Evolutionary conservation across 1,139 yeast species (phyloP), one percentile per base, ranked within the genome.

Genomic region (Candida freyschussii): DNA sequence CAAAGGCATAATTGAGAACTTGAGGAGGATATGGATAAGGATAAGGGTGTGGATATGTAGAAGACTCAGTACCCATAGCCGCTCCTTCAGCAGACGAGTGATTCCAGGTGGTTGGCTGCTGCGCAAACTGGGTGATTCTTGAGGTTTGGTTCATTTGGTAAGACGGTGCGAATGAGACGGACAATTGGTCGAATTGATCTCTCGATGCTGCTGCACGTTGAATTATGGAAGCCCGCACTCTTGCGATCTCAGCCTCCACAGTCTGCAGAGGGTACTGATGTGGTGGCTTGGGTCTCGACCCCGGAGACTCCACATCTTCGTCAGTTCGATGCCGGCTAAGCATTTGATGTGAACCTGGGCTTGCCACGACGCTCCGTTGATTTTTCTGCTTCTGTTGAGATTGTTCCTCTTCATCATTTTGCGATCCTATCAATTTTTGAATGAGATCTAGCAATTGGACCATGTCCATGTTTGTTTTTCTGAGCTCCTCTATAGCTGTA

Each of bases 401-500:
- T 22, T 10, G 26, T 2, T 29, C 30, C 11, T 33, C 20, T 18
- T 37, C 38, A 7, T 21, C 6, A 1, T 22, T 17, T 6, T 32
- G 26, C 0, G 44, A 30, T 9, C 33, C 40, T 6, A 47, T 41
- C 12, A 44, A 46, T 32, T 56, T 65, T 33, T 68, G 72, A 29
- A 74, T 45, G 29, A 69, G 50, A 29, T 75, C 81, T 23, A 75
- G 48, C 5, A 75, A 38, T 21, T 63, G 63, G 2, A 75, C 65
- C 53, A 72, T 60, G 45, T 75, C 81, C 32, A 61, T 45, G 43
- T 70, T 72, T n/a, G 67, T 63, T 31, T 61, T 60, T 26, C 66
- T 62, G 35, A 72, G 47, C 25, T 73, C 78, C 7, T 63, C 69
- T 20, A 59, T 56, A 6, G 72, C 62, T 8, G 61, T 45, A 21